phyloP scores from a whole-genome alignment of 2,329 filamentous ascomycete species.

The Beauveria pseudobassiana region DNA sequence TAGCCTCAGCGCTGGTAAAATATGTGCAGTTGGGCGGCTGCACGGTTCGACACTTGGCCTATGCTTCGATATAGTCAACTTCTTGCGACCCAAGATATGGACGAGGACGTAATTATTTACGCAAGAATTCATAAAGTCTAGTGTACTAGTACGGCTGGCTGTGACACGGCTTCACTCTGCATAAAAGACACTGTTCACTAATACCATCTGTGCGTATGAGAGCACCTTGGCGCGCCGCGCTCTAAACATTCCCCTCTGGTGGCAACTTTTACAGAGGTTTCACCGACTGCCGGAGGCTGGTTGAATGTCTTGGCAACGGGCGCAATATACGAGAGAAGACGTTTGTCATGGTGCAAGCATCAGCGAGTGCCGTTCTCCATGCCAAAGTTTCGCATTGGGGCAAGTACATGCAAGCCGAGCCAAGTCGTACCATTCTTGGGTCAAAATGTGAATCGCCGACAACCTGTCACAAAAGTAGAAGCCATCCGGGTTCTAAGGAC shows the following conservation, averaged over 20 bases:
- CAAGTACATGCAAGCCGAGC: background rate
- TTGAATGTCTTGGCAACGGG: background rate
- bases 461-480: background rate
- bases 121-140: no score
- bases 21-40: background rate
- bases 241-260: background rate
- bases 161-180: background rate
- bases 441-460: background rate
- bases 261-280: background rate
- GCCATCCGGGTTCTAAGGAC: constrained; percentile 3
- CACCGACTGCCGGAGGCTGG: background rate
- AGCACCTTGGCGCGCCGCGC: background rate
- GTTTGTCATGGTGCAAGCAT: background rate
- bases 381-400: background rate
- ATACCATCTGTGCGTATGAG: background rate
- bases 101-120: no score
- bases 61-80: background rate
- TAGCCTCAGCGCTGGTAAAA: no score
- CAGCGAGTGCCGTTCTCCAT: background rate
- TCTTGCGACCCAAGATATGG: no score
- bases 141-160: background rate
- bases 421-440: background rate
- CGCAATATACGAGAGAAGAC: background rate
- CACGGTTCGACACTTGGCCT: background rate
- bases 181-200: background rate